Conservation (phyloP, 331 rosid genomes). For the Malus hybrid region DNA sequence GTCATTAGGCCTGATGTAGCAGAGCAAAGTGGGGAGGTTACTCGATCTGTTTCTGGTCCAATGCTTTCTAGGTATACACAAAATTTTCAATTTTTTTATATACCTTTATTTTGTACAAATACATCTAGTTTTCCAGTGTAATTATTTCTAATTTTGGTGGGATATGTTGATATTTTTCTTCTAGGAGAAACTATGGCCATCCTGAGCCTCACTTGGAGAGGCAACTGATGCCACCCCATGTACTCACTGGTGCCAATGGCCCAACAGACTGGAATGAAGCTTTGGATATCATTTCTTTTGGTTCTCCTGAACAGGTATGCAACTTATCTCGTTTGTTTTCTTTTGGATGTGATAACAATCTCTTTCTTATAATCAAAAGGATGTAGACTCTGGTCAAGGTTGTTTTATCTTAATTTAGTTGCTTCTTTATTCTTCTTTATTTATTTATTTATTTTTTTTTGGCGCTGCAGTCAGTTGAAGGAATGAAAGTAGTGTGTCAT, state of each 20-base stretch:
- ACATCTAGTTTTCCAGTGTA: not conserved
- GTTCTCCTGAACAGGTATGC: slow-evolving; percentile 92
- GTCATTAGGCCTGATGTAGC: slow-evolving; percentile 68
- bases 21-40: slow-evolving; percentile 88
- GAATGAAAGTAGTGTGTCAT: slow-evolving; percentile 97
- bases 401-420: not conserved
- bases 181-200: slow-evolving; percentile 63
- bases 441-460: not conserved
- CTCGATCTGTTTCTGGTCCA: slow-evolving; percentile 69
- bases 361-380: not conserved
- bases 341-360: not conserved
- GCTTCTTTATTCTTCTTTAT: not conserved
- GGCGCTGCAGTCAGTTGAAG: slow-evolving; percentile 74
- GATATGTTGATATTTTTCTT: slow-evolving; percentile 8
- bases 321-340: not conserved
- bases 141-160: not conserved
- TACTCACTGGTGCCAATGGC: slow-evolving; percentile 47
- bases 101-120: not conserved
- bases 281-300: slow-evolving; percentile 77
- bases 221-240: slow-evolving; percentile 42
- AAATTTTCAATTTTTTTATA: not conserved
- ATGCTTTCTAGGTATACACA: slow-evolving; percentile 37
- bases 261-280: slow-evolving; percentile 99
- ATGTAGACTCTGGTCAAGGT: not conserved
- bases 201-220: slow-evolving; percentile 62